phyloP scores from a whole-genome alignment of 108 stramenopile genomes.

The Pseudonitzschia multiseries region DNA sequence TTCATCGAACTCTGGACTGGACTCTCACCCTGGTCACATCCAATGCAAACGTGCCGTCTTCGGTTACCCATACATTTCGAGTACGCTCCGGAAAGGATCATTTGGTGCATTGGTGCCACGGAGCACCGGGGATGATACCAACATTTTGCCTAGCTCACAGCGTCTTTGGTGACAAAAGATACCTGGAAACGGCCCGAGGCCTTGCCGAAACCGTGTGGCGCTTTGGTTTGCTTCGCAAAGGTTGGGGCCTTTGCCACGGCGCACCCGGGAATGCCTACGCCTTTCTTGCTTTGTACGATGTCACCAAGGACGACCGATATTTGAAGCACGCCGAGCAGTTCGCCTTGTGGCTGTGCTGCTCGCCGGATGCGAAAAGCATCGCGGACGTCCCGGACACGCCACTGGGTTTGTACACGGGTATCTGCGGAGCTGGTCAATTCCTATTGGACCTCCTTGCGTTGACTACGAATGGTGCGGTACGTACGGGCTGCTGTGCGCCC shows the following conservation, averaged over 20 bases:
- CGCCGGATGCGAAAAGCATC: neutral
- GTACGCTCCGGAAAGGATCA: slow-evolving; percentile 24
- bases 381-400: too few species aligned
- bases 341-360: slow-evolving; percentile 27
- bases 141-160: slow-evolving; percentile 51
- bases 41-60: too few species aligned
- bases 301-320: neutral
- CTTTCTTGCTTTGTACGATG: slow-evolving; percentile 45
- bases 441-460: too few species aligned
- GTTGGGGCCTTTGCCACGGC: slow-evolving; percentile 76
- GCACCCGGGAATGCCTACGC: slow-evolving; percentile 70
- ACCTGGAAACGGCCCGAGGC: slow-evolving; percentile 43
- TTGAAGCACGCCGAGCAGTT: neutral
- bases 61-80: too few species aligned
- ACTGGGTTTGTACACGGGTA: too few species aligned
- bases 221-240: slow-evolving; percentile 65
- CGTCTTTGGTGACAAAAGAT: slow-evolving; percentile 45
- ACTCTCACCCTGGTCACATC: too few species aligned
- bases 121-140: slow-evolving; percentile 62
- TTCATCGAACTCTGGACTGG: too few species aligned
- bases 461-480: too few species aligned
- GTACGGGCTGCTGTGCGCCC: too few species aligned
- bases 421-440: too few species aligned
- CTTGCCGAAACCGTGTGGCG: slow-evolving; percentile 49
- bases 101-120: slow-evolving; percentile 79